phyloP scores from a whole-genome alignment of 2,329 filamentous ascomycete species.

The Epichloe gansuensis region DNA sequence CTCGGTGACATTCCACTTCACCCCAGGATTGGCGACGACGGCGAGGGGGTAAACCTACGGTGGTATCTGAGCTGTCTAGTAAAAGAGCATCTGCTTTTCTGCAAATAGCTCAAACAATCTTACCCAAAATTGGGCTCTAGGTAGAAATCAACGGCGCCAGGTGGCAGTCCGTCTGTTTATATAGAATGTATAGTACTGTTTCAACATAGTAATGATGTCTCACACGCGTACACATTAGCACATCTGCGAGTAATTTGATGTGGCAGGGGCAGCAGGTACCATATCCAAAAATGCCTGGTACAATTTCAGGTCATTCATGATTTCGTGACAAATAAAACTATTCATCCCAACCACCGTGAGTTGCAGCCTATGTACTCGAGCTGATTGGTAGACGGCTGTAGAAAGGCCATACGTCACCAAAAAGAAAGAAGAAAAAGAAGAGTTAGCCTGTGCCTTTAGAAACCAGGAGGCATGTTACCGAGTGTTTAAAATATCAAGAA shows the following conservation, averaged over 20 bases:
- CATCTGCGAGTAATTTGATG: background rate
- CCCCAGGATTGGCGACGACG: conserved; percentile 74
- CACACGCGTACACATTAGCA: conserved; percentile 1
- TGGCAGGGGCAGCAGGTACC: conserved; percentile 3
- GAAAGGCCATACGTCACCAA: conserved; percentile 3
- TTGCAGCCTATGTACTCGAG: conserved; percentile 5
- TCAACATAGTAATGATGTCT: background rate
- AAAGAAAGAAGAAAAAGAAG: conserved; percentile 5
- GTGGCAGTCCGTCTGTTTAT: background rate
- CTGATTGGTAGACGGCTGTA: conserved; percentile 1
- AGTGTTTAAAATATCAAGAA: conserved; percentile 15
- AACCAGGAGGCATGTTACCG: conserved; percentile 23
- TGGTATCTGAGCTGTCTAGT: conserved; percentile 74
- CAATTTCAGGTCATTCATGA: background rate
- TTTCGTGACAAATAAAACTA: background rate
- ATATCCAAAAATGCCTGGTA: background rate
- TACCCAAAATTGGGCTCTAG: conserved; percentile 28
- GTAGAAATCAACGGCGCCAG: background rate
- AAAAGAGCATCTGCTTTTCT: conserved; percentile 61
- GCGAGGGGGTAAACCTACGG: conserved; percentile 78
- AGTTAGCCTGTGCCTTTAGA: conserved; percentile 31
- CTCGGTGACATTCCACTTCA: conserved; percentile 85
- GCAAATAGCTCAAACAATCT: conserved; percentile 49
- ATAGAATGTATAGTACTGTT: conserved; percentile 1
- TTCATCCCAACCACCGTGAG: background rate